phyloP scores from a whole-genome alignment of 306 rosid genomes.

The Abrus pulchellus region DNA sequence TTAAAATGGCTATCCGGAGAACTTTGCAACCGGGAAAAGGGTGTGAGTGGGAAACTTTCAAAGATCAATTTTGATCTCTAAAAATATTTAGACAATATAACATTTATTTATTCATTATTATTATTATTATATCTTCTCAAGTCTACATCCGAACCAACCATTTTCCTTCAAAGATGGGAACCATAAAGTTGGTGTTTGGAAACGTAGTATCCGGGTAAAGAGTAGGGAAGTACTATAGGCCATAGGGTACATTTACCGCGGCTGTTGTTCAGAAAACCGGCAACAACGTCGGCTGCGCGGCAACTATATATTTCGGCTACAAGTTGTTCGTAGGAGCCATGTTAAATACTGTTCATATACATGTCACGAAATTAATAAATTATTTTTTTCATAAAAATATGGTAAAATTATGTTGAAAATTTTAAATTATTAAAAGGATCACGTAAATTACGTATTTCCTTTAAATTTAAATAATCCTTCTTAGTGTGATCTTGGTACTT shows the following conservation, averaged over 20 bases:
- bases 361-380: too few species aligned
- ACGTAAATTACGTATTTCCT: neutral
- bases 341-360: neutral
- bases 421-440: neutral
- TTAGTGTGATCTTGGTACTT: neutral
- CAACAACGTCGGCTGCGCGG: slow-evolving; percentile 28
- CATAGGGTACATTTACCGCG: slow-evolving; percentile 19
- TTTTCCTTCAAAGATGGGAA: neutral
- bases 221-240: neutral
- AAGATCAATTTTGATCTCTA: too few species aligned
- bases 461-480: neutral
- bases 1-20: neutral
- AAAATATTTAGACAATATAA: too few species aligned
- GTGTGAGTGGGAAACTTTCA: too few species aligned
- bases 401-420: too few species aligned
- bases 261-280: slow-evolving; percentile 29
- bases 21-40: slow-evolving; percentile 24
- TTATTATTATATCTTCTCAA: too few species aligned
- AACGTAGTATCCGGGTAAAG: neutral
- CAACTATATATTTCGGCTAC: neutral
- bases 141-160: too few species aligned
- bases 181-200: neutral
- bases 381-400: too few species aligned
- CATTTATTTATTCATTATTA: too few species aligned
- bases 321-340: neutral